phyloP scores from a whole-genome alignment of 177 flowering plant genomes.

The Vitis hybrid region DNA sequence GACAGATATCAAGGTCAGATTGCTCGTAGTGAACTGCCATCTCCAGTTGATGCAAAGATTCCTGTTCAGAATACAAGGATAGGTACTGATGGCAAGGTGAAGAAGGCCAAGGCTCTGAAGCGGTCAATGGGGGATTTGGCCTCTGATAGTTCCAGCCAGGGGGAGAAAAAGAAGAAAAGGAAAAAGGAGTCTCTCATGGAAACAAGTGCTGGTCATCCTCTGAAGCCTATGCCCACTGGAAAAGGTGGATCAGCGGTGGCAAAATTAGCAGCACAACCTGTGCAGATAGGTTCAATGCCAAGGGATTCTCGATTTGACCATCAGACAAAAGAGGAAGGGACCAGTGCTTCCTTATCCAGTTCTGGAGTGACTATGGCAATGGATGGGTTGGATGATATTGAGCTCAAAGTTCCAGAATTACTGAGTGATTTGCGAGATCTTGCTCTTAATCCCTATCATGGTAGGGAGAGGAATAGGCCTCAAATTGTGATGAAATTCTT shows the following conservation, averaged over 20 bases:
- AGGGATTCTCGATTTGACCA: constrained; percentile 25
- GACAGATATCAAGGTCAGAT: constrained; percentile 17
- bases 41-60: constrained; percentile 21
- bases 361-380: constrained; percentile 9
- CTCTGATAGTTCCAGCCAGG: constrained; percentile 25
- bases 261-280: constrained; percentile 30
- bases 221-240: constrained; percentile 29
- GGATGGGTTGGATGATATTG: constrained; percentile 19
- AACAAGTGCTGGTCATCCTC: constrained; percentile 16
- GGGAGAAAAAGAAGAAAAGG: constrained; percentile 46
- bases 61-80: constrained; percentile 11
- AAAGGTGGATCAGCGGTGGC: constrained; percentile 23
- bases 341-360: constrained; percentile 3
- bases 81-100: constrained; percentile 23
- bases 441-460: constrained; percentile 75
- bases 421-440: constrained; percentile 53
- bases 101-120: constrained; percentile 43
- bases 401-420: constrained; percentile 44
- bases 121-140: constrained; percentile 32
- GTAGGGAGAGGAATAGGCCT: constrained; percentile 39
- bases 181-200: constrained; percentile 32
- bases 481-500: constrained; percentile 38
- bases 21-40: constrained; percentile 11
- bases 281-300: constrained; percentile 18
- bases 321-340: constrained; percentile 26